These are phyloP conservation scores for Zea mays DNA, from an alignment of 176 grass and related monocot genomes.

Conservation along the genomic window DNA sequence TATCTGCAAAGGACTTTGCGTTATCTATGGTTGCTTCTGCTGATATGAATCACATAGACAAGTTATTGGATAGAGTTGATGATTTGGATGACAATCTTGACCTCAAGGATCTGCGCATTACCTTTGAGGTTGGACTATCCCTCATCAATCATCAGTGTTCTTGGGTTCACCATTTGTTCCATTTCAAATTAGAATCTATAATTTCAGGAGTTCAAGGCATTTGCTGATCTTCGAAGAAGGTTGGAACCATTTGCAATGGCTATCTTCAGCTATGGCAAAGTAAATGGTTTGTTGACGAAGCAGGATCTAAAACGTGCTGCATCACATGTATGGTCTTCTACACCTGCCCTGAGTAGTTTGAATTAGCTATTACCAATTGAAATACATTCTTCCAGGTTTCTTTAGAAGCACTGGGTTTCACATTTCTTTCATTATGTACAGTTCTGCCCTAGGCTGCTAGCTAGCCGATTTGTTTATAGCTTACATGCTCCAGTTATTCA, in stretches of 20 bases:
- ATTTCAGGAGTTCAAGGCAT: constrained; percentile 87
- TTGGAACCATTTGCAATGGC: constrained; percentile 78
- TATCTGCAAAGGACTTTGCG: constrained; percentile 90
- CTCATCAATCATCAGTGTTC: not conserved
- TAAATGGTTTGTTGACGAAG: constrained; percentile 91
- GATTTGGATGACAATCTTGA: constrained; percentile 57
- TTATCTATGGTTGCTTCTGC: constrained; percentile 98
- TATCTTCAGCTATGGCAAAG: constrained; percentile 91
- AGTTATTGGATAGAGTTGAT: constrained; percentile 80
- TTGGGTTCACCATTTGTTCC: not conserved
- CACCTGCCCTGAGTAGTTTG: not conserved
- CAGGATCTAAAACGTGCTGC: constrained; percentile 83
- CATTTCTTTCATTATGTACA: not conserved
- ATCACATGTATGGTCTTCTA: constrained; percentile 61
- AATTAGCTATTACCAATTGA: constrained; percentile 19
- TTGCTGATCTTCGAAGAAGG: constrained; percentile 76
- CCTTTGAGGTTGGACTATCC: constrained; percentile 73
- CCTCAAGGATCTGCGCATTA: constrained; percentile 64
- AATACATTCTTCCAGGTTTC: not conserved
- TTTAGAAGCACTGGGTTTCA: not conserved
- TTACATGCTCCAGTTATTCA: constrained; percentile 6
- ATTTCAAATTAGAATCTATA: constrained; percentile 5
- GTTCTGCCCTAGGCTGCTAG: not conserved
- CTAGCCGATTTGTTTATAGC: not conserved
- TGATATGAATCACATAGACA: constrained; percentile 85